Evolutionary conservation across 2,329 filamentous ascomycete species (phyloP), one percentile per base, ranked within the genome.

Genomic region (Cylindrodendrum hubeiense): DNA sequence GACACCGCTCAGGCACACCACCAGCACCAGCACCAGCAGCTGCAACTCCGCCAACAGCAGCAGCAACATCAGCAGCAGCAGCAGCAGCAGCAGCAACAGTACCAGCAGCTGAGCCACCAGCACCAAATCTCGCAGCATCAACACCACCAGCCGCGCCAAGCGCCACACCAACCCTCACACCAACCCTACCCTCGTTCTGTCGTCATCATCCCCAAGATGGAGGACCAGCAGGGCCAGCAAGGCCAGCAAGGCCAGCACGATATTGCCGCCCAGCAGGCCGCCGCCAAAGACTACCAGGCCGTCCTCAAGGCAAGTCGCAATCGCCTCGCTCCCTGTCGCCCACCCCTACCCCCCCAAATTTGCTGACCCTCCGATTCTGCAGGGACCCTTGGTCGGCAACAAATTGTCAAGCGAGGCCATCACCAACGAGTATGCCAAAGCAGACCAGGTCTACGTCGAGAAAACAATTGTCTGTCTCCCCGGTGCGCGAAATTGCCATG

Each of bases 301-400:
- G 79, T 84, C n/a, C 78, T 87, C 44, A 79, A 87, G 80, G 89
- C 90, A 79, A 74, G 83, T 75, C 59, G 22, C 50, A 60, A 37
- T 19, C 26, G 17, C 44, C 47, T 52, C 33, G 24, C 26, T 52
- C 28, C 34, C 54, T 44, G 41, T 68, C 67, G 63, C 65, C 3
- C 52, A 21, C n/a, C 30, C 21, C 46, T 21, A 19, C 33, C 17
- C 43, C 8, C 15, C 37, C 15, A 33, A 26, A n/a, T n/a, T 17
- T 59, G 59, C 71, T 72, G 63, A 72, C 66, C 41, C 55, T 43
- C 47, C n/a, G 13, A n/a, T 55, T 50, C 55, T 61, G 59, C 76
- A 98, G 95, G 94, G 94, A 60, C 93, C 93, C 66, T 85, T 95
- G 53, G 92, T 98, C 70, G 93, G 94, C 74, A 87, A 91, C 66